Evolutionary conservation across 352 stramenopile genomes (phyloP), one percentile per base, ranked within the genome.

Genomic region (Globisporangium barbulae): DNA sequence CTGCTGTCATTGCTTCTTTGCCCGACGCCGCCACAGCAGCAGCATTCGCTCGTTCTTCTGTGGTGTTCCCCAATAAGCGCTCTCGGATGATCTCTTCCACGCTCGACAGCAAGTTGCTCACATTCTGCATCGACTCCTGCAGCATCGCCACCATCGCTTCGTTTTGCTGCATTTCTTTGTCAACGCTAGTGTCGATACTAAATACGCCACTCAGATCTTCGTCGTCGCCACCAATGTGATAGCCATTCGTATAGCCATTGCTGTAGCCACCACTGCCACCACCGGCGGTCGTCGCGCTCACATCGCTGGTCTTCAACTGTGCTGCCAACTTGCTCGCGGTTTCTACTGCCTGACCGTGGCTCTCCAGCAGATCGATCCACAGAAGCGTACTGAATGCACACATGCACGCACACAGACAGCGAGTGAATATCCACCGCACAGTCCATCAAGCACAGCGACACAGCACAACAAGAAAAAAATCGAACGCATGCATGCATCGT

Each of bases 311-410:
- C n/a, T 12, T 42, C 59, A 21, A 10, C 21, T 59, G 42, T 15
- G 12, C 52, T 17, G 41, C 21, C 42, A 68, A 33, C 33, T 63
- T 44, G 21, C 31, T 44, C 1, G 54, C 63, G 9, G 52, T 19
- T 15, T 50, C 54, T 2, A 41, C 19, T n/a, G 54, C 54, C 15
- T 53, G 19, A 19, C 54, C 63, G 30, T 63, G 56, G 7, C 22
- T 62, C 37, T 68, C 63, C n/a, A 63, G 45, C 39, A 68, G 37
- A 45, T 68, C 63, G 7, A 68, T 54, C 63, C 63, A 68, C 48
- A 68, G 15, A 5, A 63, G 5, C 45, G 56, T 52, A 25, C 63
- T 68, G 28, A 31, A 49, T 44, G 3, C 5, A 25, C 25, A 41
- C 17, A 61, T 2, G 37, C 1, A 57, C 7, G 4, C 53, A 47